These are phyloP conservation scores for Neophaeococcomyces aloes DNA, from an alignment of 2,329 filamentous ascomycete species.

Conservation along the genomic window DNA sequence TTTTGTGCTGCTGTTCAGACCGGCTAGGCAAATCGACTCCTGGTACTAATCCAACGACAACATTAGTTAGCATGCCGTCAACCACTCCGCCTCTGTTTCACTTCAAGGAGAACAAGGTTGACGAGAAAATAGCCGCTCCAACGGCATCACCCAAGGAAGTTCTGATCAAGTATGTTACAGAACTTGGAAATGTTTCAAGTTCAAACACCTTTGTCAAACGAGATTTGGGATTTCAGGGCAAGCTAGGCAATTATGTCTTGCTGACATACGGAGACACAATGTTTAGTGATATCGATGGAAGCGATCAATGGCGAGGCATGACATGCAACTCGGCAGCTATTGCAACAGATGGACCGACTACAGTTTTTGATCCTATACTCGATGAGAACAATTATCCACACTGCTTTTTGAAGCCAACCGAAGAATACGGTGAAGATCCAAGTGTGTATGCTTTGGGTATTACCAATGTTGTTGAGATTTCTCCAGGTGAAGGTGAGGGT, in stretches of 20 bases:
- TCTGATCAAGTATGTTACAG: constrained; percentile 10
- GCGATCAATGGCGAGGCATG: constrained; percentile 21
- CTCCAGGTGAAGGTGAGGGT: constrained; percentile 10
- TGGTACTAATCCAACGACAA: too few species aligned
- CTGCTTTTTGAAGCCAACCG: constrained; percentile 17
- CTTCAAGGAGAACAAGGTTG: not conserved
- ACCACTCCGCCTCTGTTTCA: not conserved
- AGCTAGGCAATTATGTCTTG: constrained; percentile 16
- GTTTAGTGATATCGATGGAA: constrained; percentile 18
- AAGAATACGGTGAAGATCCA: constrained; percentile 16
- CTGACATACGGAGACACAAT: constrained; percentile 23
- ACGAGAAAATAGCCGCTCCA: not conserved
- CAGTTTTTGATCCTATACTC: constrained; percentile 18
- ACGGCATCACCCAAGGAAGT: not conserved
- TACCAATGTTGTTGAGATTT: constrained; percentile 22
- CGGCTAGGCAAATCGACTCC: too few species aligned
- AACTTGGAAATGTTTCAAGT: constrained; percentile 21
- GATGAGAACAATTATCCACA: constrained; percentile 17
- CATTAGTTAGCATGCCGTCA: too few species aligned
- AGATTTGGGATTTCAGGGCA: constrained; percentile 21
- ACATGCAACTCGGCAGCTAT: constrained; percentile 21
- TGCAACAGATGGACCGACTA: constrained; percentile 18
- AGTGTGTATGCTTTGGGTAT: constrained; percentile 18
- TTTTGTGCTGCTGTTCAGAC: too few species aligned
- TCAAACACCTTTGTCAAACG: constrained; percentile 20